Conservation (phyloP, 257 asterid genomes). For the Solanum chilense region DNA sequence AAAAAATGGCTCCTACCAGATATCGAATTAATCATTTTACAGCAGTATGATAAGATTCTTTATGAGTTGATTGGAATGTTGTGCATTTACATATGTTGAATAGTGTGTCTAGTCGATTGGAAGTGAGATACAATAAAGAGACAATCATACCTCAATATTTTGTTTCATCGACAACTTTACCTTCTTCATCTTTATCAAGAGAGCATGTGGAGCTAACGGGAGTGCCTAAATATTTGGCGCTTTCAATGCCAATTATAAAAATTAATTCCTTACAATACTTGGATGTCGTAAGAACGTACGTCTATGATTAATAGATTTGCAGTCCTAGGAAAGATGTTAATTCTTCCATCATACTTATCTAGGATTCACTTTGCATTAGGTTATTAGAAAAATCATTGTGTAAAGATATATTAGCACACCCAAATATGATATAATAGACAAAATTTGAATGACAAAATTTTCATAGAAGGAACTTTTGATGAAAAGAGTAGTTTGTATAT, state of each 20-base stretch:
- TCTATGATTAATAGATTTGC: too few relatives aligned
- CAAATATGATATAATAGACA: too few relatives aligned
- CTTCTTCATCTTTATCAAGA: neutral
- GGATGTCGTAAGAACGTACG: neutral
- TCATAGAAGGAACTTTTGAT: neutral
- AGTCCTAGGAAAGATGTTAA: neutral
- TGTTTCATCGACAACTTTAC: too few relatives aligned
- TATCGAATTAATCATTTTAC: too few relatives aligned
- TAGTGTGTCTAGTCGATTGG: neutral
- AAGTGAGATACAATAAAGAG: neutral
- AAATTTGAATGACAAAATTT: too few relatives aligned
- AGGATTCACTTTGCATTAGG: neutral
- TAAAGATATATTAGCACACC: too few relatives aligned
- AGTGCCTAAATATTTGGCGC: neutral
- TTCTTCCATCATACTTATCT: neutral
- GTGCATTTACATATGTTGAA: too few relatives aligned
- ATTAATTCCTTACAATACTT: neutral
- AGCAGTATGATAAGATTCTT: too few relatives aligned
- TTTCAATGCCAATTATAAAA: neutral
- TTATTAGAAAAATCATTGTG: too few relatives aligned
- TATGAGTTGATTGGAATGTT: too few relatives aligned
- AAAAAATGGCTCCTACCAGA: too few relatives aligned
- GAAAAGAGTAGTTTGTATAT: neutral
- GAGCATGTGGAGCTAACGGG: neutral
- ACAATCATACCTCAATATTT: too few relatives aligned